Evolutionary conservation across 257 asterid genomes (phyloP), one percentile per base, ranked within the genome.

Genomic region (Phtheirospermum japonicum): DNA sequence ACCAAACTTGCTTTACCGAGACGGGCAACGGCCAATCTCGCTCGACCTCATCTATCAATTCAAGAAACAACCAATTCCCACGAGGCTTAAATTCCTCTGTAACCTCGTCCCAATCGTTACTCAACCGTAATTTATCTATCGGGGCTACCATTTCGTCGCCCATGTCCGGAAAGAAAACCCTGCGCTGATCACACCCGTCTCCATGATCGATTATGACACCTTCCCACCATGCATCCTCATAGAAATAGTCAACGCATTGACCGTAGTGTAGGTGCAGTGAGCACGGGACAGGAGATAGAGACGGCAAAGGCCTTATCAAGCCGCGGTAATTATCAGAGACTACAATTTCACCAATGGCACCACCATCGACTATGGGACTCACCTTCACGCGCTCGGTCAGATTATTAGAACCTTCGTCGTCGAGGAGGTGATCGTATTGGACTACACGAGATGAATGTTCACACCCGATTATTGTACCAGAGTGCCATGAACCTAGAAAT

Each of bases 161-260:
- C 85, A 82, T 55, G 26, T 87, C 99, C 0, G 97, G 99, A 48
- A 93, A 89, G 81, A 85, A 93, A 55, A 93, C 74, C 36, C 72
- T 85, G 52, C 97, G 59, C 19, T 59, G 66, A 52, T 69, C 71
- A 12, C 69, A 60, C 20, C 88, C 90, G 43, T 85, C 87, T 51
- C 73, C 79, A 1, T 65, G 81, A 73, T 93, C 97, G 71, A 87
- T 75, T 28, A 93, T 48, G 62, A 89, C 97, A 51, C 97, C 99
- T 75, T 93, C 99, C 99, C 99, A 89, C 97, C 97, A 93, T 4
- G 94, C 94, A 59, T 87, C 95, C 61, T 65, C 62, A 26, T 72
- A 36, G 23, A 37, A 72, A 23, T 71, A 39, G 69, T 93, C 99
- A 0, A 89, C 91, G 66, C 97, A 93, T 8, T 75, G 83, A 30